phyloP scores from a whole-genome alignment of 352 stramenopile species.

The Phytophthora sojae region DNA sequence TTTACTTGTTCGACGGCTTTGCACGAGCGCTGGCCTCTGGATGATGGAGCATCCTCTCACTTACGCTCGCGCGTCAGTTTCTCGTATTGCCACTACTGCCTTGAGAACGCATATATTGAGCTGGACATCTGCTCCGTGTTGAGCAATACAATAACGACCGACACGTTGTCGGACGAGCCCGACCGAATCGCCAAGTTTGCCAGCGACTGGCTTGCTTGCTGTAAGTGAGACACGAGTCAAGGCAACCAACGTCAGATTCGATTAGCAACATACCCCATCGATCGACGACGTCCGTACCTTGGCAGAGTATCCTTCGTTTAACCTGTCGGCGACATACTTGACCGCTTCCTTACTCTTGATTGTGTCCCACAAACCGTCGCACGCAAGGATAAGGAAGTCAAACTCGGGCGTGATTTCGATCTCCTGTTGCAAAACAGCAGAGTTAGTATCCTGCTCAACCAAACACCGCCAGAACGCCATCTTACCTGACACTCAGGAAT shows the following conservation, averaged over 20 bases:
- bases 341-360: conserved; percentile 94
- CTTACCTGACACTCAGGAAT: conserved; percentile 82
- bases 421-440: conserved; percentile 54
- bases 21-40: neutral
- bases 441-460: conserved; percentile 5
- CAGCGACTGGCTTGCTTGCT: conserved; percentile 85
- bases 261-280: neutral
- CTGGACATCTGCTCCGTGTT: conserved; percentile 53
- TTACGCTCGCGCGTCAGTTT: conserved; percentile 5
- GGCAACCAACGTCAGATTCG: too few relatives aligned
- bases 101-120: conserved; percentile 40
- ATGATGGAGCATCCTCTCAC: conserved; percentile 5
- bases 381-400: conserved; percentile 93
- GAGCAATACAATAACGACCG: conserved; percentile 86
- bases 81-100: conserved; percentile 15
- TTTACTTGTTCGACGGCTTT: conserved; percentile 24
- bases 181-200: conserved; percentile 89
- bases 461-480: neutral
- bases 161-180: conserved; percentile 89
- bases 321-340: conserved; percentile 74
- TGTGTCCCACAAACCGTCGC: conserved; percentile 93
- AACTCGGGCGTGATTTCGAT: conserved; percentile 91
- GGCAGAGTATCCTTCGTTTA: conserved; percentile 75
- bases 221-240: conserved; percentile 10
- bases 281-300: conserved; percentile 40